Conservation (phyloP, 768 basidiomycete genomes). For the Suillus luteus region DNA sequence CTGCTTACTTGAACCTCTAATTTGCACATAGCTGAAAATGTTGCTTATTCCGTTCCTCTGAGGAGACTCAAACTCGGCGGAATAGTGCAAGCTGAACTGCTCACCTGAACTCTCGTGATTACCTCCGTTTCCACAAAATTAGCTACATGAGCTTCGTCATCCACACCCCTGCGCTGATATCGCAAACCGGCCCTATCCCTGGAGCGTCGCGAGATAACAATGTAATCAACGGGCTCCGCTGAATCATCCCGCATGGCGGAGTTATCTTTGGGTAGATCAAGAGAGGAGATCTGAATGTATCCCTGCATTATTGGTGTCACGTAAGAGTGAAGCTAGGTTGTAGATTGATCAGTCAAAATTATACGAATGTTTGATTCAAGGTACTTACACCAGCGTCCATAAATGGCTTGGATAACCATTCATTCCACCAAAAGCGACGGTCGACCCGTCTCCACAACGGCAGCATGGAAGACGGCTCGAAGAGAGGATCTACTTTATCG, state of each 20-base stretch:
- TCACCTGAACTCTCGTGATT: slow-evolving; percentile 78
- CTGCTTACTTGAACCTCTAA: slow-evolving; percentile 80
- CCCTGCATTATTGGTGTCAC: slow-evolving; percentile 94
- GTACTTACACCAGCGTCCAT: slow-evolving; percentile 78
- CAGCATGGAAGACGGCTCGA: slow-evolving; percentile 74
- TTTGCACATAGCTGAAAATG: slow-evolving; percentile 86
- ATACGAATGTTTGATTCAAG: slow-evolving; percentile 7
- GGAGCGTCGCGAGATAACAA: slow-evolving; percentile 83
- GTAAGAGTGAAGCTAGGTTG: slow-evolving; percentile 71
- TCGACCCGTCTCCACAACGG: slow-evolving; percentile 94
- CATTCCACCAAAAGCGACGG: slow-evolving; percentile 96
- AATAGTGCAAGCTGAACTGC: slow-evolving; percentile 18
- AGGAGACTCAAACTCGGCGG: not conserved
- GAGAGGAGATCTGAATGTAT: slow-evolving; percentile 76
- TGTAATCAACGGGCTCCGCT: slow-evolving; percentile 63
- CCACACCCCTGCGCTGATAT: slow-evolving; percentile 93
- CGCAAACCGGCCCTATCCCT: slow-evolving; percentile 89
- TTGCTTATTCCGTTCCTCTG: slow-evolving; percentile 78
- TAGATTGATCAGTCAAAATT: not conserved
- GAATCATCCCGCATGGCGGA: slow-evolving; percentile 38
- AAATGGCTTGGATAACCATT: slow-evolving; percentile 81
- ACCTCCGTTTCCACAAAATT: slow-evolving; percentile 98
- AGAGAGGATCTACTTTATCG: slow-evolving; percentile 51
- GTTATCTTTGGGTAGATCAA: slow-evolving; percentile 54
- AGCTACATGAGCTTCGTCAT: slow-evolving; percentile 90